phyloP scores from a whole-genome alignment of 1,139 yeast genomes.

The Taiozyma sp. region DNA sequence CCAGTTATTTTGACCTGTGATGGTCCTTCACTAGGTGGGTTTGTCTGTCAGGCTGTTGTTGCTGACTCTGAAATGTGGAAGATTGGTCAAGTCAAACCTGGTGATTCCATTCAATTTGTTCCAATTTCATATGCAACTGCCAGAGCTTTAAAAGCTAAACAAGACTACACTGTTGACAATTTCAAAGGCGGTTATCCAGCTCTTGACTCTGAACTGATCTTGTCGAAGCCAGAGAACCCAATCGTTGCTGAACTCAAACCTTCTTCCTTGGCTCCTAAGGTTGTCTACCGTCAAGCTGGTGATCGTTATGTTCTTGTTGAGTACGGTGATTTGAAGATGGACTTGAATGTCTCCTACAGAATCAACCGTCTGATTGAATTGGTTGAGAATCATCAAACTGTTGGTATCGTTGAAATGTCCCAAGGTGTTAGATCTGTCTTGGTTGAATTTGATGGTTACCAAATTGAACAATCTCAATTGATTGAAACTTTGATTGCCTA shows the following conservation, averaged over 20 bases:
- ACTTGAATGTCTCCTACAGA: constrained; percentile 78
- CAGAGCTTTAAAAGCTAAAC: constrained; percentile 50
- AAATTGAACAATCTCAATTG: constrained; percentile 54
- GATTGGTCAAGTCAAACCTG: constrained; percentile 95
- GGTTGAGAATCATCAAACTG: constrained; percentile 58
- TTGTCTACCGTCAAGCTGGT: constrained; percentile 93
- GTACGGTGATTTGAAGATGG: constrained; percentile 86
- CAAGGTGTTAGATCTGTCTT: constrained; percentile 95
- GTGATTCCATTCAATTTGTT: constrained; percentile 74
- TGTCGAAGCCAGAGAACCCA: constrained; percentile 51
- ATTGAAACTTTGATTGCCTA: constrained; percentile 62
- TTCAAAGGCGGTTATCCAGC: constrained; percentile 40
- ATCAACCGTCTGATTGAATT: constrained; percentile 75
- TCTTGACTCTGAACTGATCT: constrained; percentile 27
- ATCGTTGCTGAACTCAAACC: constrained; percentile 46
- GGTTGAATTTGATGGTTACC: constrained; percentile 66
- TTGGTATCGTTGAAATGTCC: constrained; percentile 90
- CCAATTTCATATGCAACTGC: constrained; percentile 73
- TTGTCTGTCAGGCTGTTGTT: constrained; percentile 94
- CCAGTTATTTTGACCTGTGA: constrained; percentile 96
- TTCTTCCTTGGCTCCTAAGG: constrained; percentile 54
- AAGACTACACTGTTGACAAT: constrained; percentile 46
- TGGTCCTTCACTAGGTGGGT: constrained; percentile 97
- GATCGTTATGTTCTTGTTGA: constrained; percentile 88
- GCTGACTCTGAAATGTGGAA: constrained; percentile 98